Percentiles rank a stretch among this genome's conserved stretches.
Evolutionary conservation across 495 filamentous ascomycete genomes (phyloP).

Genomic region (Wilcoxina mikolae): DNA sequence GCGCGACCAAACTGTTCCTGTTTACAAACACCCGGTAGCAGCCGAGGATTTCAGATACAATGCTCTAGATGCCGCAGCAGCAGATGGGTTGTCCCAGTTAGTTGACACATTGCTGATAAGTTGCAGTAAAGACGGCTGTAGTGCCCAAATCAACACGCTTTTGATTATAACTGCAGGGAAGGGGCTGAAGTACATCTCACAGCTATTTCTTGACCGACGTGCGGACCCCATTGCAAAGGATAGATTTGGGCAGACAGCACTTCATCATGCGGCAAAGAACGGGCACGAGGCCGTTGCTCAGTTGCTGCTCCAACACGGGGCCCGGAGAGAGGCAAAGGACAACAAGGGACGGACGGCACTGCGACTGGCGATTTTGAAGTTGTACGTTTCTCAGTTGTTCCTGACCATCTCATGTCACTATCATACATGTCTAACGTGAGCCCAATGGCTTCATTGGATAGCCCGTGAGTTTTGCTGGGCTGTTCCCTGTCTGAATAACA

Average conservation of each 20-base stretch:
- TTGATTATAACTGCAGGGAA: not conserved
- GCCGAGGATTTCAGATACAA: not conserved
- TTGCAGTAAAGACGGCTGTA: not conserved
- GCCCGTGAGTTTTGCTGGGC: no score
- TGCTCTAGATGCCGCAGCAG: not conserved
- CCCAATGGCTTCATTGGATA: no score
- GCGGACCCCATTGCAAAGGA: not conserved
- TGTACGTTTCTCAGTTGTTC: no score
- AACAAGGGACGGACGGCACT: no score
- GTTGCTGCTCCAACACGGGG: not conserved
- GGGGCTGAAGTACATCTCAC: not conserved
- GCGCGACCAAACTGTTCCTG: no score
- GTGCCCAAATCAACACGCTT: not conserved
- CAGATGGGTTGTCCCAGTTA: not conserved
- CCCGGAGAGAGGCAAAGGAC: no score
- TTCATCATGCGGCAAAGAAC: not conserved
- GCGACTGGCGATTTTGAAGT: no score
- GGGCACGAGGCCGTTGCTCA: not conserved
- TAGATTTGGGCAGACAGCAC: not conserved
- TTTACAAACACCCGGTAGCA: not conserved
- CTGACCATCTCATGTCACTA: no score
- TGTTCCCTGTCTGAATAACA: no score
- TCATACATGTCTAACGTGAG: no score
- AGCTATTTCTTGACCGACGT: not conserved
- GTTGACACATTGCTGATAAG: not conserved